Evolutionary conservation across 768 basidiomycete genomes (phyloP), one percentile per base, ranked within the genome.

Genomic region (Psilocybe azurescens): DNA sequence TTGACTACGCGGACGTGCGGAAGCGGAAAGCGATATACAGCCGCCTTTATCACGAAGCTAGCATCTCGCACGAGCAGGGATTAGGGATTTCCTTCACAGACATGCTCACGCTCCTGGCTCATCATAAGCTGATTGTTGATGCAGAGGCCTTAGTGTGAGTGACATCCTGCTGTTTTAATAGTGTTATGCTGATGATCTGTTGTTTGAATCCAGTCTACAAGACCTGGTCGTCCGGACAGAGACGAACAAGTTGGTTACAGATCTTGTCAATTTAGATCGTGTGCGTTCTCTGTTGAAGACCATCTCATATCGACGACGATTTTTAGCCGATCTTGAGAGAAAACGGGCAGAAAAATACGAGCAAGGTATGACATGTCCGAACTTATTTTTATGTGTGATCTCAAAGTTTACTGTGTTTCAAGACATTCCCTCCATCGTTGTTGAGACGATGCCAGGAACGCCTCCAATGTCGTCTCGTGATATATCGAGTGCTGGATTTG

Each of bases 81-180:
- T 83, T 86, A 55, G 95, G 95, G 8, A 94, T 99, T 62, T 91
- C 93, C 24, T 98, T 98, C 79, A 93, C 89, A 1, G 85, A 88
- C 49, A 97, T 97, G 93, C 83, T 99, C 2, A 72, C 91, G 36
- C 77, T 98, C 49, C 78, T 99, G 44, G 90, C 93, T 1, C 97
- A 97, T 72, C 89, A 98, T 77, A 95, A 93, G 73, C 77, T 99
- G 55, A 94, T 98, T 64, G 85, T 93, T 53, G 95, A 97, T 75
- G 86, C 86, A 29, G 91, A 94, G 32, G 96, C 96, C 13, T 77
- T 99, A 28, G 84, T 88, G 96, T 97, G 73, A 72, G 93, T 85
- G 13, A 30, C 44, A 41, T 52, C 44, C 29, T 41, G 10, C 53
- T 46, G 29, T 53, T 56, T 49, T 30, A 60, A 47, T 41, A 46